Conservation (phyloP, 768 basidiomycete species). For the Calvatia gigantea region DNA sequence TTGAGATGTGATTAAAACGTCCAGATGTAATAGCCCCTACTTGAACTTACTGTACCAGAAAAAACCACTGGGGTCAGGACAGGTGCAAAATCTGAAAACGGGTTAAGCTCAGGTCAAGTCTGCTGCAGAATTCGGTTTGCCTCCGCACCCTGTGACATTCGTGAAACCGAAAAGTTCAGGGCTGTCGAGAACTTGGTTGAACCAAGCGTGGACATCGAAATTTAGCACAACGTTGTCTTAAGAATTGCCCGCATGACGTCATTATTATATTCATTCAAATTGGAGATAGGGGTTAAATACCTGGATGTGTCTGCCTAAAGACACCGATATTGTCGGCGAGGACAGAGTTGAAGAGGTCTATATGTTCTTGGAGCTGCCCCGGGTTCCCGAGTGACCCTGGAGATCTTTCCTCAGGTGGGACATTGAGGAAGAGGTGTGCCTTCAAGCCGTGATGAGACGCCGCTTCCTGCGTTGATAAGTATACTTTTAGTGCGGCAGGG, state of each 20-base stretch:
- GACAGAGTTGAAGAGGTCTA: conserved; percentile 38
- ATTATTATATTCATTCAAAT: neutral
- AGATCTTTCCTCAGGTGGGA: conserved; percentile 51
- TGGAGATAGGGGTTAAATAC: conserved; percentile 16
- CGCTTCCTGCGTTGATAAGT: conserved; percentile 16
- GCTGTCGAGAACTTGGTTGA: conserved; percentile 41
- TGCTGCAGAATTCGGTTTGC: neutral
- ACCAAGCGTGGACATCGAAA: conserved; percentile 51
- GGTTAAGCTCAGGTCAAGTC: neutral
- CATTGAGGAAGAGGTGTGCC: conserved; percentile 52
- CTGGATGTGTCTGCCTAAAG: conserved; percentile 35
- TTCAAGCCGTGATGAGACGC: conserved; percentile 39
- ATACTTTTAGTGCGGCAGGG: neutral
- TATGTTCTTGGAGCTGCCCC: conserved; percentile 34
- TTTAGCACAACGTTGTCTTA: conserved; percentile 36
- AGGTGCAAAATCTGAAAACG: conserved; percentile 43
- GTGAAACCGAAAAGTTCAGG: conserved; percentile 40
- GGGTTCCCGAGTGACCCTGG: conserved; percentile 34
- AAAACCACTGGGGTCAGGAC: conserved; percentile 37
- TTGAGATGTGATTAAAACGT: neutral
- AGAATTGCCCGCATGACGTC: neutral
- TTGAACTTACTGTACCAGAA: conserved; percentile 50
- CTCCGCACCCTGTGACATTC: conserved; percentile 42
- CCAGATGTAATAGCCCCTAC: neutral
- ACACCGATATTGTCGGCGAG: conserved; percentile 30